Conservation (phyloP, 139 green algal genomes). For the Ulvella scutata region DNA sequence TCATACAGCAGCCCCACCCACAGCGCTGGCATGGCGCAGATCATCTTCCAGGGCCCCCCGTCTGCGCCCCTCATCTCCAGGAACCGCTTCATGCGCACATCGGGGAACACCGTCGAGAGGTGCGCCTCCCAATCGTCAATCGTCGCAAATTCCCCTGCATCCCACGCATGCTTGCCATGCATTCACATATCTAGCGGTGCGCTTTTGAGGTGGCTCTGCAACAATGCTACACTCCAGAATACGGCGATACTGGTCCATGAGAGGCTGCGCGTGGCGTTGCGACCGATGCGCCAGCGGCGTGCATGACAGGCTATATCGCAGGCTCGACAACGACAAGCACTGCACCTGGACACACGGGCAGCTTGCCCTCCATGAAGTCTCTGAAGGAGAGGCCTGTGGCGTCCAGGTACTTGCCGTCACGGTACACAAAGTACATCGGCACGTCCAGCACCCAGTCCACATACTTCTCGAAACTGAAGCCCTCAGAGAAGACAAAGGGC, state of each 20-base stretch:
- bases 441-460: conserved; percentile 91
- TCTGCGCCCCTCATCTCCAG: conserved; percentile 97
- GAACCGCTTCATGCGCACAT: conserved; percentile 29
- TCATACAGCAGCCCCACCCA: conserved; percentile 95
- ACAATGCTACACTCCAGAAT: no score
- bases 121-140: conserved; percentile 91
- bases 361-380: conserved; percentile 81
- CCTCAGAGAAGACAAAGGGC: conserved; percentile 88
- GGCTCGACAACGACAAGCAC: no score
- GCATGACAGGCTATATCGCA: no score
- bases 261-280: no score
- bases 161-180: neutral
- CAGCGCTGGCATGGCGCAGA: conserved; percentile 84
- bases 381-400: conserved; percentile 59
- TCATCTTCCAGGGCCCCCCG: conserved; percentile 71
- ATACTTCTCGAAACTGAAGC: conserved; percentile 85
- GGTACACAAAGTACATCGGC: conserved; percentile 98
- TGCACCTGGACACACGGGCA: conserved; percentile 57
- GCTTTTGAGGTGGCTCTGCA: no score
- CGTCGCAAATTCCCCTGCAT: conserved; percentile 60
- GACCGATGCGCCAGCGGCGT: no score
- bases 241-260: no score
- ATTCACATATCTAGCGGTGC: no score
- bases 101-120: conserved; percentile 93
- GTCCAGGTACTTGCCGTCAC: conserved; percentile 79